Percentiles rank a stretch among this genome's conserved stretches.
Evolutionary conservation across 2,329 filamentous ascomycete genomes (phyloP).

Genomic region (Proliferodiscus dingleyae): DNA sequence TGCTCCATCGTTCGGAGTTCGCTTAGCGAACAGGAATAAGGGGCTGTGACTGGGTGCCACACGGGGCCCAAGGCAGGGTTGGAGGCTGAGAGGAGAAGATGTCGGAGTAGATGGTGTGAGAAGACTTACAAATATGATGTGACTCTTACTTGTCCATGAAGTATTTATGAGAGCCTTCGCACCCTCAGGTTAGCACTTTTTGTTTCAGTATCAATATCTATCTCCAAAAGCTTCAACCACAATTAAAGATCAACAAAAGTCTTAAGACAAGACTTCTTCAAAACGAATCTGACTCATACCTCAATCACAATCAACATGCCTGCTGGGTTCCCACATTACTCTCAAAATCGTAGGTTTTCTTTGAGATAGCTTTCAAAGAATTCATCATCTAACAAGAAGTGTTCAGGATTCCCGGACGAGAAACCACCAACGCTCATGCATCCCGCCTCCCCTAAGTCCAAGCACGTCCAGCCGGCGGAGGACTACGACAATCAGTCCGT

Average conservation of each 20-base stretch:
- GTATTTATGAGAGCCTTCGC: constrained; percentile 11
- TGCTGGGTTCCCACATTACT: constrained; percentile 13
- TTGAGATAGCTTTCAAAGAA: background rate
- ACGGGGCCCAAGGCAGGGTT: background rate
- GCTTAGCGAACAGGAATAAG: background rate
- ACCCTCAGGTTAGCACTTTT: constrained; percentile 4
- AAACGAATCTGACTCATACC: background rate
- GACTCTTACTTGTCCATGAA: constrained; percentile 3
- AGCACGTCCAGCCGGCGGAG: constrained; percentile 12
- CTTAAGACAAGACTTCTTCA: background rate
- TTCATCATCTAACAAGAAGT: constrained; percentile 1
- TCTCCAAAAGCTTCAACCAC: constrained; percentile 1
- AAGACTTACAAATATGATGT: background rate
- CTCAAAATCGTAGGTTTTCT: constrained; percentile 12
- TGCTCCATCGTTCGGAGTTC: background rate
- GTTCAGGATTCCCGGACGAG: constrained; percentile 20
- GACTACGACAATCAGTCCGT: constrained; percentile 21
- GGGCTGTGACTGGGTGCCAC: background rate
- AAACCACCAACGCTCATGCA: constrained; percentile 19
- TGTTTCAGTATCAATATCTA: too few relatives aligned
- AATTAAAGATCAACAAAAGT: background rate
- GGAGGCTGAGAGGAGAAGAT: background rate
- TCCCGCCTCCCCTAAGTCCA: constrained; percentile 24
- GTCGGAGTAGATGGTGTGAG: background rate
- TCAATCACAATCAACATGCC: constrained; percentile 3